phyloP scores from a whole-genome alignment of 352 stramenopile genomes.

The Phytopythium chamaehyphon region DNA sequence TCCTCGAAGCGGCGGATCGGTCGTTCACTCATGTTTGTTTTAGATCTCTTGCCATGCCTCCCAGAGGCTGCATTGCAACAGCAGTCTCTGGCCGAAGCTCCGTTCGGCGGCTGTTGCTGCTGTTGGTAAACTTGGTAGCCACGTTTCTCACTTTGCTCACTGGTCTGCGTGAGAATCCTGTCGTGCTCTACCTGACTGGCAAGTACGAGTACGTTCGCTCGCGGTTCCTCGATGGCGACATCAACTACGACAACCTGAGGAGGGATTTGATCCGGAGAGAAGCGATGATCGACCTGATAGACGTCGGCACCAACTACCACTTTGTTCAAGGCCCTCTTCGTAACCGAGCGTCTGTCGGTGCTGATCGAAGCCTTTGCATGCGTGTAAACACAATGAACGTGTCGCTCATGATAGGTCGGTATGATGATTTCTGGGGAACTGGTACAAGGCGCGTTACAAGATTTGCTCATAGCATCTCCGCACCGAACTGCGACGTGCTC shows the following conservation, averaged over 20 bases:
- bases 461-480: constrained; percentile 29
- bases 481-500: constrained; percentile 21
- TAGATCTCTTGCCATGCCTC: neutral
- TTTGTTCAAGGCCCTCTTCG: constrained; percentile 23
- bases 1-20: too few relatives aligned
- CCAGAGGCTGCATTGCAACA: neutral
- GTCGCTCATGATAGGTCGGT: constrained; percentile 16
- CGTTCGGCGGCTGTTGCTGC: constrained; percentile 5
- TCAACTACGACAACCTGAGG: constrained; percentile 26
- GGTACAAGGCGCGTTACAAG: constrained; percentile 13
- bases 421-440: constrained; percentile 24
- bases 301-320: constrained; percentile 14
- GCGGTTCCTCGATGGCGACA: constrained; percentile 13
- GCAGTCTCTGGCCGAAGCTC: neutral
- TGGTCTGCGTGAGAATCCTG: constrained; percentile 32
- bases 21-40: too few relatives aligned
- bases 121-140: constrained; percentile 20
- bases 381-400: constrained; percentile 24
- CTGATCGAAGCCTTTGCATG: constrained; percentile 19
- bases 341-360: constrained; percentile 6
- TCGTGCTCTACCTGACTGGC: constrained; percentile 21
- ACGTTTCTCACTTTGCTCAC: constrained; percentile 31
- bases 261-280: constrained; percentile 7
- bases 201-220: constrained; percentile 26
- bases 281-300: constrained; percentile 7